phyloP scores from a whole-genome alignment of 2,329 filamentous ascomycete species.

The Colletotrichum lini region DNA sequence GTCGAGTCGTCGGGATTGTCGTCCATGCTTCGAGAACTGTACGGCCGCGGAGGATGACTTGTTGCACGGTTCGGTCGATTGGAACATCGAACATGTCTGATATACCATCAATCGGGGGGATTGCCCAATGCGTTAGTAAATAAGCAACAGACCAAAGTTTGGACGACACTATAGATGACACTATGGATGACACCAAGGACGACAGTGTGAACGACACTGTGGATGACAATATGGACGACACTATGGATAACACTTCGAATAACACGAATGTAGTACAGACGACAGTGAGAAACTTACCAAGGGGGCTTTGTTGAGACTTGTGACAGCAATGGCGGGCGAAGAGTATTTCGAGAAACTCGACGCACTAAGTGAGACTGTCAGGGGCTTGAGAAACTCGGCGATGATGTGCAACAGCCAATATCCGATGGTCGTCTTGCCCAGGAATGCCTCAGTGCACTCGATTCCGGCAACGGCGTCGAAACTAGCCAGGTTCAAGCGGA shows the following conservation, averaged over 20 bases:
- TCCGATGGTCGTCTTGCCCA: not conserved
- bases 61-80: not conserved
- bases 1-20: not conserved
- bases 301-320: not conserved
- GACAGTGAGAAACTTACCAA: not conserved
- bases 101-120: not conserved
- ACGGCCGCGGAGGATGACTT: not conserved
- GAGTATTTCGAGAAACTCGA: too few relatives aligned
- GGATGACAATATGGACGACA: not conserved
- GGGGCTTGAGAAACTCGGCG: not conserved
- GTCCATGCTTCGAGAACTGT: not conserved
- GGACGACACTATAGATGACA: not conserved
- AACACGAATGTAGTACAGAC: not conserved
- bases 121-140: not conserved
- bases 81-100: not conserved
- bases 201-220: not conserved
- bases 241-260: too few relatives aligned
- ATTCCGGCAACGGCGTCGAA: not conserved
- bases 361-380: not conserved
- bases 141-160: not conserved
- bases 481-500: not conserved
- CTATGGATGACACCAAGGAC: too few relatives aligned
- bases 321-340: too few relatives aligned
- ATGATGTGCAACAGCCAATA: not conserved
- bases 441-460: constrained; percentile 1